Percentiles rank a stretch among this genome's conserved stretches.
These are phyloP conservation scores for Teratosphaeriaceae sp. DNA, from an alignment of 2,329 filamentous ascomycete genomes.

Conservation along the genomic window DNA sequence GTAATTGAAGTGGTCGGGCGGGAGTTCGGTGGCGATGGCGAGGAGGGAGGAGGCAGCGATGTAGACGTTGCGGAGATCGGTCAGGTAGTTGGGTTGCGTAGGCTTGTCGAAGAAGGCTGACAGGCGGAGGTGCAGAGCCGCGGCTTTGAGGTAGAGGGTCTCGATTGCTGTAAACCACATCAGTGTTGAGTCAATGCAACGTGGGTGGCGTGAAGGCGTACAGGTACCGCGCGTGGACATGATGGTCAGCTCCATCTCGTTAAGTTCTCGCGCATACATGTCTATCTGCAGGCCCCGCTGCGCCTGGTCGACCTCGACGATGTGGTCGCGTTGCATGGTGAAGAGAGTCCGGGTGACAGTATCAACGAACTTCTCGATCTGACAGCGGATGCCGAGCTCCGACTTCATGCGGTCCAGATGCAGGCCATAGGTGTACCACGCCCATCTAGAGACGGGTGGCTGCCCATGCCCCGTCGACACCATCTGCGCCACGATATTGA, in stretches of 20 bases:
- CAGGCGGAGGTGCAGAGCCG: conserved; percentile 66
- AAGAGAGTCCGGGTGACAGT: conserved; percentile 75
- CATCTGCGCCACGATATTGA: conserved; percentile 74
- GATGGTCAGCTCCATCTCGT: conserved; percentile 30
- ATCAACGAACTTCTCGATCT: conserved; percentile 69
- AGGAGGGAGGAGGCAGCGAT: conserved; percentile 64
- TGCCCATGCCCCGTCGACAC: conserved; percentile 80
- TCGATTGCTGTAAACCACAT: conserved; percentile 44
- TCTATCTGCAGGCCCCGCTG: conserved; percentile 31
- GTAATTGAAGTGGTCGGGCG: conserved; percentile 50
- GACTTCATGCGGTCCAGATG: conserved; percentile 55
- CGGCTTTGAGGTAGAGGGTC: conserved; percentile 62
- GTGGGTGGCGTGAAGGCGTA: conserved; percentile 12
- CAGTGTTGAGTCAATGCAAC: conserved; percentile 35
- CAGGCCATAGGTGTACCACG: conserved; percentile 67
- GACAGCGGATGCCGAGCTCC: conserved; percentile 61
- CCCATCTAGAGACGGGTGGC: conserved; percentile 49
- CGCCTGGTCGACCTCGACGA: conserved; percentile 43
- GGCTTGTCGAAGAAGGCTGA: conserved; percentile 78
- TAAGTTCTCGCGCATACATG: conserved; percentile 31
- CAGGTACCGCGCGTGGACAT: conserved; percentile 25
- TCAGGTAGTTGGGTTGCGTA: conserved; percentile 61
- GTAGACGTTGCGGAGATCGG: conserved; percentile 70
- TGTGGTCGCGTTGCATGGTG: conserved; percentile 66
- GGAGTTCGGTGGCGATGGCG: conserved; percentile 60